Percentiles rank a stretch among this genome's conserved stretches.
Conservation (phyloP, 2,329 filamentous ascomycete genomes). For the Aureobasidium namibiae region DNA sequence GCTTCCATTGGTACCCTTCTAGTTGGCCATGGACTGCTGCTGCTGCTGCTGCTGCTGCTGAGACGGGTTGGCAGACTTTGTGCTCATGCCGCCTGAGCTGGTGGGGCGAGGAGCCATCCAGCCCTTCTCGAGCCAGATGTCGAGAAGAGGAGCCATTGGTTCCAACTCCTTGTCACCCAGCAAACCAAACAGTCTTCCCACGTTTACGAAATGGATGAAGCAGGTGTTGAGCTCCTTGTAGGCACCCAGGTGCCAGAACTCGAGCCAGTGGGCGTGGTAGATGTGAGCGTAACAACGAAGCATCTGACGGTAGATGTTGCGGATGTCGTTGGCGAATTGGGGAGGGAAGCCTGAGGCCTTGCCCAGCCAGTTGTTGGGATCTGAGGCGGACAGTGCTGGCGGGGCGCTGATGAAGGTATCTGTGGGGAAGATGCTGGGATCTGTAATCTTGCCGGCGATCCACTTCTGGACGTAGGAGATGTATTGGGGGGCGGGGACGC, state of each 20-base stretch:
- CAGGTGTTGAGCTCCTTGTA: constrained; percentile 46
- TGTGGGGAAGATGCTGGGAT: constrained; percentile 82
- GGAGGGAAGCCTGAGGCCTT: constrained; percentile 67
- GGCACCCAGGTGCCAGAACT: constrained; percentile 41
- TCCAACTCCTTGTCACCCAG: constrained; percentile 84
- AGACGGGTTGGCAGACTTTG: constrained; percentile 3
- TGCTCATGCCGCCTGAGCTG: constrained; percentile 9
- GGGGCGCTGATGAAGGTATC: constrained; percentile 62
- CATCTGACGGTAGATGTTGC: constrained; percentile 52
- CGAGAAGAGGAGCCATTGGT: constrained; percentile 90
- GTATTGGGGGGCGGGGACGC: constrained; percentile 87
- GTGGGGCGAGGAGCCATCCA: constrained; percentile 54
- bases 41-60: not conserved
- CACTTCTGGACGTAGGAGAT: constrained; percentile 94
- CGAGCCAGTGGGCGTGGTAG: constrained; percentile 45
- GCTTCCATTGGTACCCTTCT: not conserved
- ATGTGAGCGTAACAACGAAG: constrained; percentile 47
- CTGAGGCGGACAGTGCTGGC: constrained; percentile 45
- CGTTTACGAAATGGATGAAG: constrained; percentile 47
- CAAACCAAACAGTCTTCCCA: constrained; percentile 68
- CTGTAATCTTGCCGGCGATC: constrained; percentile 93
- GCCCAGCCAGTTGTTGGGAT: constrained; percentile 69
- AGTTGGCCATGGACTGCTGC: not conserved
- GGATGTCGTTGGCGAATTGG: constrained; percentile 62
- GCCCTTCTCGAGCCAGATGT: constrained; percentile 83